Evolutionary conservation across 2,329 filamentous ascomycete genomes (phyloP).

Genomic region (Ophiostoma sp.): DNA sequence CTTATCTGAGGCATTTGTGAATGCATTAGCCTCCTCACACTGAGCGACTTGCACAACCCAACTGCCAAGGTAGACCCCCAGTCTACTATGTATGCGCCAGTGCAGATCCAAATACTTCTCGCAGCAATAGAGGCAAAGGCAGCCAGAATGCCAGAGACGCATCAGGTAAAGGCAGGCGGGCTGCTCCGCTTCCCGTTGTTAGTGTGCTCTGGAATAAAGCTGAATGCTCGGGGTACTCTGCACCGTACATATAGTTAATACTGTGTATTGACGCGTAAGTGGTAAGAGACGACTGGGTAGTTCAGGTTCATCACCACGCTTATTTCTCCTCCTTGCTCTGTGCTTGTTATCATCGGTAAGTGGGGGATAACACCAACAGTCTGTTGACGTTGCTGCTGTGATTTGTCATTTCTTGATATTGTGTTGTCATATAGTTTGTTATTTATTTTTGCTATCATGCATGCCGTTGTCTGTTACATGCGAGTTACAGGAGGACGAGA

Average conservation of each 20-base stretch:
- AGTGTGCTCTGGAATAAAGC: background rate
- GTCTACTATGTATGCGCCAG: background rate
- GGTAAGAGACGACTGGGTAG: background rate
- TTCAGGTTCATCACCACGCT: background rate
- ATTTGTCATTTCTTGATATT: background rate
- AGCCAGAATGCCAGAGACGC: background rate
- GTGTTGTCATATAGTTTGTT: too few species aligned
- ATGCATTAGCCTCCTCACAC: background rate
- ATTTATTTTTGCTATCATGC: too few species aligned
- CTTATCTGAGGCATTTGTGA: constrained; percentile 11
- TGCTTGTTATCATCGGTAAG: background rate
- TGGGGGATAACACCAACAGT: background rate
- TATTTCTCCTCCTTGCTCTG: background rate
- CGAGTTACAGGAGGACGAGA: background rate
- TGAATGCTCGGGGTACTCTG: background rate
- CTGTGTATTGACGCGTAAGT: background rate
- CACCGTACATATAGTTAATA: too few species aligned
- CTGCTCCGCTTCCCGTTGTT: constrained; percentile 11
- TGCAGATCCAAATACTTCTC: constrained; percentile 2
- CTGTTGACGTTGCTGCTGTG: background rate
- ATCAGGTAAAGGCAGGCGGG: constrained; percentile 6
- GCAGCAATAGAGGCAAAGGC: background rate
- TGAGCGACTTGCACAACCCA: background rate
- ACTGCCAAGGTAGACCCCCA: constrained; percentile 9
- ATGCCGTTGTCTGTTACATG: background rate